A percentile compares a stretch with the other conserved stretches of the same genome.
Conservation (phyloP, 495 filamentous ascomycete species). For the Podospora pseudocomata region DNA sequence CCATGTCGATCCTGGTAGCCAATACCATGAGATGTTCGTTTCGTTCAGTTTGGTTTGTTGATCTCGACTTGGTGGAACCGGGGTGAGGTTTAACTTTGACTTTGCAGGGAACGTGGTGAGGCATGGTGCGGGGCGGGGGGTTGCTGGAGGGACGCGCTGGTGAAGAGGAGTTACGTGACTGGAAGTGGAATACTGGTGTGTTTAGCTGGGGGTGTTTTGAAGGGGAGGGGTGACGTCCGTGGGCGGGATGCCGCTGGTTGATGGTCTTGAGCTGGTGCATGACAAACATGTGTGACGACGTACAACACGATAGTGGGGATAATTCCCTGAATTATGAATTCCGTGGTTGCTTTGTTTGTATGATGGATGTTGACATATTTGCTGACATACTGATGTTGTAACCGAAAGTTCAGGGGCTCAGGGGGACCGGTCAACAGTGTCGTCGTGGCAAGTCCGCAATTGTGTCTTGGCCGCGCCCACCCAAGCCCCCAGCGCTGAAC, state of each 20-base stretch:
- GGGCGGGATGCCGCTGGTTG: slow-evolving; percentile 3
- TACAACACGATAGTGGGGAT: no score
- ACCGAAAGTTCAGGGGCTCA: neutral
- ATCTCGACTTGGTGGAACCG: slow-evolving; percentile 17
- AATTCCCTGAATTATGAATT: neutral
- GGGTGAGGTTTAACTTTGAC: slow-evolving; percentile 14
- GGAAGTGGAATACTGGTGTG: neutral
- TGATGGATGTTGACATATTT: neutral
- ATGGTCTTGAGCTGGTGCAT: neutral
- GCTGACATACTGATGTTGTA: neutral
- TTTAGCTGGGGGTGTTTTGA: neutral
- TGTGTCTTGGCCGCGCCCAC: neutral
- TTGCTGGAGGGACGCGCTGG: neutral
- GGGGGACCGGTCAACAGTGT: neutral
- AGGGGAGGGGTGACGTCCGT: neutral
- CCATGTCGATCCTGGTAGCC: slow-evolving; percentile 17
- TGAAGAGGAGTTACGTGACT: neutral
- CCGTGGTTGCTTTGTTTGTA: neutral
- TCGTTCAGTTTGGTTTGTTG: slow-evolving; percentile 14
- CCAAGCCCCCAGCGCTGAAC: neutral
- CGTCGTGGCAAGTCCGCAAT: neutral
- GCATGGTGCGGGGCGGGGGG: neutral
- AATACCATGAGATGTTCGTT: slow-evolving; percentile 12
- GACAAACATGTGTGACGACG: neutral
- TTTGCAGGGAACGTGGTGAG: slow-evolving; percentile 6